These are phyloP conservation scores for Poterioochromonas sp. DNA, from an alignment of 352 stramenopile species.

Conservation along the genomic window DNA sequence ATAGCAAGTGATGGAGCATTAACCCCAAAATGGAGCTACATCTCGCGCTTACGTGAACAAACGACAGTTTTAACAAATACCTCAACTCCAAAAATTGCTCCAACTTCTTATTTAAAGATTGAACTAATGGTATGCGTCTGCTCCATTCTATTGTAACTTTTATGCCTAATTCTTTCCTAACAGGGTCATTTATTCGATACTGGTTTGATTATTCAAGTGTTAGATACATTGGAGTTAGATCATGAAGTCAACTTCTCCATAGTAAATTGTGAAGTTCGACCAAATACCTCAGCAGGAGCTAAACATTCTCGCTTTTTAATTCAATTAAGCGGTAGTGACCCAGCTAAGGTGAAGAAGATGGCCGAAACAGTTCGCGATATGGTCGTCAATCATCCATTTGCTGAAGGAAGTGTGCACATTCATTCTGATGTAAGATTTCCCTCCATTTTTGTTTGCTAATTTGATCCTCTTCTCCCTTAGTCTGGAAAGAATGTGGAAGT, in stretches of 20 bases:
- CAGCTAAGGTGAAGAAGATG: slow-evolving; percentile 63
- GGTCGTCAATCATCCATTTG: slow-evolving; percentile 63
- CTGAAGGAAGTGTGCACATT: slow-evolving; percentile 60
- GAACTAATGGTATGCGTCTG: not conserved
- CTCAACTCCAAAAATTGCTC: slow-evolving; percentile 32
- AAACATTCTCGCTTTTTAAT: slow-evolving; percentile 48
- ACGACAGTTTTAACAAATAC: slow-evolving; percentile 33
- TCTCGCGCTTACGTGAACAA: slow-evolving; percentile 39
- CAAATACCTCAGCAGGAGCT: slow-evolving; percentile 49
- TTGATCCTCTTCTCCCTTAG: not conserved
- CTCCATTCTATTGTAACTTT: not conserved
- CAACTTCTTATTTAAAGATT: not conserved
- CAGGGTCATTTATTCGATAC: slow-evolving; percentile 90
- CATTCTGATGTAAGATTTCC: slow-evolving; percentile 40
- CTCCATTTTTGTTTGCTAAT: not conserved
- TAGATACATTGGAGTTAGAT: slow-evolving; percentile 79
- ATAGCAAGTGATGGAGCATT: slow-evolving; percentile 72
- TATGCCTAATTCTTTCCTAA: slow-evolving; percentile 55
- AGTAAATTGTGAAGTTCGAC: slow-evolving; percentile 73
- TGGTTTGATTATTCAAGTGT: slow-evolving; percentile 84
- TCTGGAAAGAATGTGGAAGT: slow-evolving; percentile 15
- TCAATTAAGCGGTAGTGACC: slow-evolving; percentile 44
- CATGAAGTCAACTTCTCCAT: slow-evolving; percentile 75
- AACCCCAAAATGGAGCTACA: slow-evolving; percentile 41
- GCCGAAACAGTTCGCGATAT: slow-evolving; percentile 70